phyloP scores from a whole-genome alignment of 2,329 filamentous ascomycete genomes.

The Teratosphaeria gauchensis region DNA sequence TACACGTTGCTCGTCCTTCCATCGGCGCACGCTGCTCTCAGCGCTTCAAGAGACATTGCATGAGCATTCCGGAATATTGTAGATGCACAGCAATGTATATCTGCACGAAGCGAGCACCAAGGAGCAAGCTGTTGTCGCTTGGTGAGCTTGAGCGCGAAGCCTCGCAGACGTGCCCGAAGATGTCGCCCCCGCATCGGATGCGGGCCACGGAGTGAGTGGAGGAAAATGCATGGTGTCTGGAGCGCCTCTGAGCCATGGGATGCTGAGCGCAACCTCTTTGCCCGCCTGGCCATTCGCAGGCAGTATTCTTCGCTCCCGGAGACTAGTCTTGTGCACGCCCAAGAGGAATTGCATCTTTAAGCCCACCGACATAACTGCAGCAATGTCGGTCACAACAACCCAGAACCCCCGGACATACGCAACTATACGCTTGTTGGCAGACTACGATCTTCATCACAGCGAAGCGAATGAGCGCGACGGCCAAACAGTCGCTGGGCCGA shows the following conservation, averaged over 20 bases:
- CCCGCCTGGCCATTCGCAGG: background rate
- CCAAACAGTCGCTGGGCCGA: slow-evolving; percentile 22
- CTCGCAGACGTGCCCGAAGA: slow-evolving; percentile 11
- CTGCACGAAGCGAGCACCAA: background rate
- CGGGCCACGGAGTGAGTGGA: background rate
- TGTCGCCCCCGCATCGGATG: background rate
- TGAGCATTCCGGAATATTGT: background rate
- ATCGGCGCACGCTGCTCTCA: slow-evolving; percentile 36
- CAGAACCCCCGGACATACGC: slow-evolving; percentile 29
- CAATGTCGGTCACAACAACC: slow-evolving; percentile 38
- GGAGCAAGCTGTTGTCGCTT: background rate
- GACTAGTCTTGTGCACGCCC: background rate
- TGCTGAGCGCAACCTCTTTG: background rate
- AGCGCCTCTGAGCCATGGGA: no score
- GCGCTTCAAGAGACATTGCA: slow-evolving; percentile 16
- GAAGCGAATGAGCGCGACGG: slow-evolving; percentile 15
- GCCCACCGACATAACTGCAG: background rate
- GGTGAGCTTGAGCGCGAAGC: background rate
- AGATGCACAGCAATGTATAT: background rate
- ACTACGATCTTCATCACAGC: slow-evolving; percentile 39
- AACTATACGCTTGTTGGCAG: slow-evolving; percentile 30
- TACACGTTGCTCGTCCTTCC: slow-evolving; percentile 36
- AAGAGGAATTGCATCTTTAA: background rate
- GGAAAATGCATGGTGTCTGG: background rate
- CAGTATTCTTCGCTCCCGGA: background rate